A percentile compares a stretch with the other conserved stretches of the same genome.
Evolutionary conservation across 176 grass and related monocot genomes (phyloP).

Genomic region (Oryza meridionalis): DNA sequence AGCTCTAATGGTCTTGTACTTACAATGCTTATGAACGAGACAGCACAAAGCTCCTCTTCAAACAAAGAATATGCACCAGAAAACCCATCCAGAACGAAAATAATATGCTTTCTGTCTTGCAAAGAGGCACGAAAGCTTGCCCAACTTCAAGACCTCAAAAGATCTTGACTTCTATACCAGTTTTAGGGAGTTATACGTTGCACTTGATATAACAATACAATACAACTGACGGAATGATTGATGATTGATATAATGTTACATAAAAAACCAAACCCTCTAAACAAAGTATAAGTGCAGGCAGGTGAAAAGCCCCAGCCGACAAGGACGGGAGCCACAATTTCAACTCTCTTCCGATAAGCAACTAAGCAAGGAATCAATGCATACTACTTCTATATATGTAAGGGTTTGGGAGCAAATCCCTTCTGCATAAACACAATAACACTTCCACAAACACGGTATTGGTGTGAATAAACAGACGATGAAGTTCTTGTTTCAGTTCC

Average conservation of each 20-base stretch:
- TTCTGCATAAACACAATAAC: neutral
- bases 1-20: too few relatives aligned
- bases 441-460: constrained; percentile 15
- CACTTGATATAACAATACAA: neutral
- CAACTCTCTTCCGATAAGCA: neutral
- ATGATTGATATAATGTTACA: neutral
- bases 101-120: constrained; percentile 10
- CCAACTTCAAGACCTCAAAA: neutral
- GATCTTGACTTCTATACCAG: neutral
- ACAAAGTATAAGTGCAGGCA: neutral
- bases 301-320: constrained; percentile 8
- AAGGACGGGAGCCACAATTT: constrained; percentile 19
- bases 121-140: neutral
- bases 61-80: neutral
- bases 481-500: constrained; percentile 67
- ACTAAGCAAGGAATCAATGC: constrained; percentile 42
- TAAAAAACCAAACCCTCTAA: neutral
- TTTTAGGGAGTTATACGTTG: neutral
- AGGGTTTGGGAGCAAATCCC: neutral
- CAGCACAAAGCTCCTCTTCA: neutral
- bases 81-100: constrained; percentile 8
- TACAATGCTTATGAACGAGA: neutral
- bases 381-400: constrained; percentile 37
- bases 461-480: constrained; percentile 23
- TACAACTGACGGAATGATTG: neutral